Conservation (phyloP, 2,329 filamentous ascomycete genomes). For the Pseudocercospora eumusae region DNA sequence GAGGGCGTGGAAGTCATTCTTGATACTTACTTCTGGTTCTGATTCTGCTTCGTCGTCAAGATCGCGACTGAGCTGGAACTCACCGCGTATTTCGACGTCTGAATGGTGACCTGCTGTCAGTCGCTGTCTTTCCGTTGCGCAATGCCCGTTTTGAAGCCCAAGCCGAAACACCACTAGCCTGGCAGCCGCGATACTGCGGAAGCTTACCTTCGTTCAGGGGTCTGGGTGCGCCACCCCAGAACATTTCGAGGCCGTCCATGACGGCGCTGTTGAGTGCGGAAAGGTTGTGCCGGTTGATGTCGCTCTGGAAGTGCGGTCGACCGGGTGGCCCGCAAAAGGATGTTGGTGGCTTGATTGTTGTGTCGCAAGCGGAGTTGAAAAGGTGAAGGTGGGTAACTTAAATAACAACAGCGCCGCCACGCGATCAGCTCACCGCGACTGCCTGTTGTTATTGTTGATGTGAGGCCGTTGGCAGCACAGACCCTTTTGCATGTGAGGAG, state of each 20-base stretch:
- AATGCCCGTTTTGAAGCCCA: not conserved
- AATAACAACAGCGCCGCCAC: not conserved
- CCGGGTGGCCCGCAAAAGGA: not conserved
- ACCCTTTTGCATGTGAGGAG: not conserved
- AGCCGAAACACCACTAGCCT: not conserved
- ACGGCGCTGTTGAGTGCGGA: slow-evolving; percentile 38
- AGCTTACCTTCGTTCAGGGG: slow-evolving; percentile 21
- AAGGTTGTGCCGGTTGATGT: slow-evolving; percentile 54
- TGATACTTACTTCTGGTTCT: slow-evolving; percentile 16
- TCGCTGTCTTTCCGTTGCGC: not conserved
- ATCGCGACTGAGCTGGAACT: not conserved
- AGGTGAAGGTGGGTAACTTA: not conserved
- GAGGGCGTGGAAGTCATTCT: not conserved
- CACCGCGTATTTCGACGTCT: not conserved
- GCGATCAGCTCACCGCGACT: not conserved
- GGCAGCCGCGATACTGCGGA: not conserved
- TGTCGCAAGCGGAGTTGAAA: not conserved
- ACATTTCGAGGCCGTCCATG: slow-evolving; percentile 22
- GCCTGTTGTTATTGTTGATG: not conserved
- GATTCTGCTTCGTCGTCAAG: slow-evolving; percentile 12
- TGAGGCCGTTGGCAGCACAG: not conserved
- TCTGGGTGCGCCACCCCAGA: slow-evolving; percentile 26
- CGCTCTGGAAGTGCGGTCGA: not conserved
- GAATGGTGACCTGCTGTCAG: not conserved
- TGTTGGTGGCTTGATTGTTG: slow-evolving; percentile 1